Percentiles rank a stretch among this genome's conserved stretches.
Conservation (phyloP, 176 grass and related monocot genomes). For the Leersia perrieri region DNA sequence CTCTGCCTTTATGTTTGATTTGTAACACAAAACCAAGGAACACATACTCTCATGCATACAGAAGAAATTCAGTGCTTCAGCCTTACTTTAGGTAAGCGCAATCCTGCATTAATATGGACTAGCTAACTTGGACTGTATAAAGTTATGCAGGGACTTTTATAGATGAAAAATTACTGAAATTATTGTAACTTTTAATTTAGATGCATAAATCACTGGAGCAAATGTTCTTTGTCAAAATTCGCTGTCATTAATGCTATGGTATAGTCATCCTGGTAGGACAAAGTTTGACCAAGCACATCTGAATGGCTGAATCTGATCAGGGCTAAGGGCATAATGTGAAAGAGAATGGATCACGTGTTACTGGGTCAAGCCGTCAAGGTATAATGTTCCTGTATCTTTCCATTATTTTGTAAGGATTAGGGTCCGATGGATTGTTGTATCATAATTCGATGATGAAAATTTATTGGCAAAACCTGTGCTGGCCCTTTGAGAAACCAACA, state of each 20-base stretch:
- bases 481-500: neutral
- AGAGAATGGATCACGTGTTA: conserved; percentile 30
- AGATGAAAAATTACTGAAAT: neutral
- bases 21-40: neutral
- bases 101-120: too few species aligned
- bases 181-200: neutral
- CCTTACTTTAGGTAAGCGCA: neutral
- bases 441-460: conserved; percentile 18
- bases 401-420: too few species aligned
- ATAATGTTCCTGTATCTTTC: conserved; percentile 20
- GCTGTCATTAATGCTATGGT: conserved; percentile 37
- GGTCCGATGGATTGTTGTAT: too few species aligned
- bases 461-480: neutral
- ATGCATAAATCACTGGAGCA: neutral
- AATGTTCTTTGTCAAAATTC: neutral
- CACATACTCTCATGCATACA: neutral
- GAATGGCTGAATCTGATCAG: conserved; percentile 75
- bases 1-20: neutral
- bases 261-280: conserved; percentile 63
- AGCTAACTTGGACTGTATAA: neutral
- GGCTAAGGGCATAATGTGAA: conserved; percentile 38
- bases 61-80: neutral
- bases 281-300: too few species aligned
- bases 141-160: neutral
- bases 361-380: conserved; percentile 19